phyloP scores from a whole-genome alignment of 2,329 filamentous ascomycete genomes.

The Hypoxylon sp. region DNA sequence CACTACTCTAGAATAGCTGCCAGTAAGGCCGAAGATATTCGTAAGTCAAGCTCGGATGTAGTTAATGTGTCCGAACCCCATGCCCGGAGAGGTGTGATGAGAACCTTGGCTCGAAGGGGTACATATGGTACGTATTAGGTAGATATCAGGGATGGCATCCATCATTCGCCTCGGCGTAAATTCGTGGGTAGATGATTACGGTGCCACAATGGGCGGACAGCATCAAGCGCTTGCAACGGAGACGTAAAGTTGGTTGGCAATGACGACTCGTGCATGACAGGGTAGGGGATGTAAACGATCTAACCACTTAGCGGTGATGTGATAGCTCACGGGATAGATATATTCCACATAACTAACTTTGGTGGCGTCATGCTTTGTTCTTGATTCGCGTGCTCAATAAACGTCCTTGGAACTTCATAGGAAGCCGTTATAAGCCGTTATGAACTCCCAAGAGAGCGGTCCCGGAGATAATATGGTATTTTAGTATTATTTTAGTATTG shows the following conservation, averaged over 20 bases:
- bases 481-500: neutral
- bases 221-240: constrained; percentile 38
- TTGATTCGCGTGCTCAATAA: constrained; percentile 27
- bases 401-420: constrained; percentile 13
- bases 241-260: constrained; percentile 15
- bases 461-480: constrained; percentile 16
- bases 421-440: constrained; percentile 5
- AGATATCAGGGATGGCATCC: constrained; percentile 22
- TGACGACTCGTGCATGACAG: constrained; percentile 24
- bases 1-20: constrained; percentile 25
- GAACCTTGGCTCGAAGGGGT: constrained; percentile 17
- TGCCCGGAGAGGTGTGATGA: constrained; percentile 36
- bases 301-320: constrained; percentile 38
- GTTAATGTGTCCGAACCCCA: constrained; percentile 37
- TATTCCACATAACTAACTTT: constrained; percentile 12
- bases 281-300: constrained; percentile 20
- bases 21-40: constrained; percentile 41
- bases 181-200: constrained; percentile 20
- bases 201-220: constrained; percentile 33
- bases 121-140: constrained; percentile 22
- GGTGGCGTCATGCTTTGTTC: constrained; percentile 16
- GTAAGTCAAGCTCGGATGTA: constrained; percentile 41
- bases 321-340: constrained; percentile 32
- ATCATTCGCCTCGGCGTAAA: constrained; percentile 23
- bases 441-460: neutral